Evolutionary conservation across 805 yeast species (phyloP).

Genomic region (Lachancea meyersii): DNA sequence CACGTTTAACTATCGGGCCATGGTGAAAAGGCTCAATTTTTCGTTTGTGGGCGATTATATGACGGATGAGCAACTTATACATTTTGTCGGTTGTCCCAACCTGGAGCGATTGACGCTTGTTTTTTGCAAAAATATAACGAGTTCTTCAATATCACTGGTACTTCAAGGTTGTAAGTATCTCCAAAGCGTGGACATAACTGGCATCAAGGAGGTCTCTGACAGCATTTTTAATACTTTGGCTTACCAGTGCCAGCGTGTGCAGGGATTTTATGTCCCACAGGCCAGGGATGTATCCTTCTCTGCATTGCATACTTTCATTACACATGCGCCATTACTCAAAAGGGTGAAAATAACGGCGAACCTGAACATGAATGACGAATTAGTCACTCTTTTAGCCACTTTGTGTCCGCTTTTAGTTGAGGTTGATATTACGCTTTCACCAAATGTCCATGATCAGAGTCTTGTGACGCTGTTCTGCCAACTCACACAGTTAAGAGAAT

Average conservation of each 20-base stretch:
- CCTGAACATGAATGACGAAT: conserved; percentile 54
- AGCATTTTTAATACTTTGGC: conserved; percentile 65
- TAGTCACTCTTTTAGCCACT: conserved; percentile 53
- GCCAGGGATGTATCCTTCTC: conserved; percentile 64
- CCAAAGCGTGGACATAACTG: conserved; percentile 84
- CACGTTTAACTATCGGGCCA: conserved; percentile 59
- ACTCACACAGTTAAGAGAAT: conserved; percentile 72
- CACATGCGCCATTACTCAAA: conserved; percentile 66
- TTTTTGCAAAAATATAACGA: conserved; percentile 62
- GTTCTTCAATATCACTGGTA: conserved; percentile 54
- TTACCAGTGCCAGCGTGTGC: conserved; percentile 63
- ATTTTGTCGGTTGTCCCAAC: conserved; percentile 63
- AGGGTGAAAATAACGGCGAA: conserved; percentile 78
- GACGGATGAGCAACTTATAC: conserved; percentile 53
- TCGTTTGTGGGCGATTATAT: conserved; percentile 65
- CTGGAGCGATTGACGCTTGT: conserved; percentile 83
- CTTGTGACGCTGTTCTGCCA: conserved; percentile 51
- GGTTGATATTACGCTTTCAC: conserved; percentile 80
- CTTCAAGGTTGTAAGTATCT: conserved; percentile 59
- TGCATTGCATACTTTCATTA: conserved; percentile 54
- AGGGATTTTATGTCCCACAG: conserved; percentile 85
- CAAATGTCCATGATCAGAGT: conserved; percentile 61
- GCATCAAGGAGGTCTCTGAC: conserved; percentile 64
- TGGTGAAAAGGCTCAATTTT: conserved; percentile 74
- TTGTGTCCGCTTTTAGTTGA: conserved; percentile 80